Percentiles rank a stretch among this genome's conserved stretches.
phyloP scores from a whole-genome alignment of 495 filamentous ascomycete species.

The Rusavskia elegans region DNA sequence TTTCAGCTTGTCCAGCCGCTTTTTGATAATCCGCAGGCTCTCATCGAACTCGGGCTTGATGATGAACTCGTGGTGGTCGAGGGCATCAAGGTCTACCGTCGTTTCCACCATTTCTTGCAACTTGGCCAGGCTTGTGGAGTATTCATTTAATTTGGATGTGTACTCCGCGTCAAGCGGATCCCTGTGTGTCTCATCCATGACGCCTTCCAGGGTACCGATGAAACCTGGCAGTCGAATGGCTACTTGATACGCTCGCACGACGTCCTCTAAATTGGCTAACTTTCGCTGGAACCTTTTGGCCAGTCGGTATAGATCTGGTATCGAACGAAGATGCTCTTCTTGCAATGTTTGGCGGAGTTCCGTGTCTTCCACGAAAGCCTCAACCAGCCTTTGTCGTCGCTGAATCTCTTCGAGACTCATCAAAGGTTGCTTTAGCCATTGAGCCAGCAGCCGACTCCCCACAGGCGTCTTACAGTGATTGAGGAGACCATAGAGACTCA shows the following conservation, averaged over 20 bases:
- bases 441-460: conserved; percentile 75
- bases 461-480: conserved; percentile 98
- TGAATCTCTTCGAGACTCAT: conserved; percentile 88
- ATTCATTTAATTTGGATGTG: conserved; percentile 61
- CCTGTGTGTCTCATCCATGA: conserved; percentile 91
- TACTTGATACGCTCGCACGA: conserved; percentile 88
- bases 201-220: conserved; percentile 70
- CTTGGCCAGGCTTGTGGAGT: conserved; percentile 66
- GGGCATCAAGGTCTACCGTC: conserved; percentile 86
- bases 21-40: conserved; percentile 68
- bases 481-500: conserved; percentile 85
- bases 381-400: conserved; percentile 82
- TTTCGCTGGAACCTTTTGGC: conserved; percentile 89
- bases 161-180: conserved; percentile 79
- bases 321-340: conserved; percentile 85
- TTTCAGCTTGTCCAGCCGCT: conserved; percentile 72
- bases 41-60: conserved; percentile 99
- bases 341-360: conserved; percentile 95
- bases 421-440: conserved; percentile 96
- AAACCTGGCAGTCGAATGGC: conserved; percentile 83
- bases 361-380: conserved; percentile 86
- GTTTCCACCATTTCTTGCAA: conserved; percentile 98
- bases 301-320: conserved; percentile 87
- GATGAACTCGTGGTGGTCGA: conserved; percentile 95
- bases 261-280: conserved; percentile 83